Conservation (phyloP, 495 filamentous ascomycete genomes). For the Sabuloglossum arenarium region DNA sequence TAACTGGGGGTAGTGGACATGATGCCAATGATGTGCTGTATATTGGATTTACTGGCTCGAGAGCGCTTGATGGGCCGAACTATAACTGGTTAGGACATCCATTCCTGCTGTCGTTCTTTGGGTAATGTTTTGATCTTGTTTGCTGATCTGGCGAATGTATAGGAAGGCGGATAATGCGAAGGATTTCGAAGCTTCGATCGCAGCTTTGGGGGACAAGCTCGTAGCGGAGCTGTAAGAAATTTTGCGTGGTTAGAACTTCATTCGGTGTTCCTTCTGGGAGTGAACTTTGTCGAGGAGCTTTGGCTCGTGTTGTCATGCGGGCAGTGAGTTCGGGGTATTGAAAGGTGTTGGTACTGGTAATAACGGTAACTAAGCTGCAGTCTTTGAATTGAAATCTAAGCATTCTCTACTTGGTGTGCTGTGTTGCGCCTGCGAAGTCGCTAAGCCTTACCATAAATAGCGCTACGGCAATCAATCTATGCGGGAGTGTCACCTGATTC, state of each 20-base stretch:
- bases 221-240: neutral
- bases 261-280: no score
- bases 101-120: neutral
- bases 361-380: no score
- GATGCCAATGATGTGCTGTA: slow-evolving; percentile 30
- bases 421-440: no score
- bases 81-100: neutral
- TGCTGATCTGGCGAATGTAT: neutral
- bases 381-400: no score
- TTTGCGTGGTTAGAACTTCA: neutral
- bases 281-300: no score
- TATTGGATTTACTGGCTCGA: slow-evolving; percentile 28
- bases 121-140: neutral
- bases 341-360: no score
- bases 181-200: neutral
- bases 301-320: no score
- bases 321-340: no score
- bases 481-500: no score
- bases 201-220: neutral
- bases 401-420: no score
- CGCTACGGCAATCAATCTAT: no score
- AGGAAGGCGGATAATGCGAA: neutral
- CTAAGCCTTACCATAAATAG: no score
- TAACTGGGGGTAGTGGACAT: slow-evolving; percentile 31
- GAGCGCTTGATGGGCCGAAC: slow-evolving; percentile 11